Evolutionary conservation across 2,329 filamentous ascomycete species (phyloP).

Genomic region (Gyromitra esculenta): DNA sequence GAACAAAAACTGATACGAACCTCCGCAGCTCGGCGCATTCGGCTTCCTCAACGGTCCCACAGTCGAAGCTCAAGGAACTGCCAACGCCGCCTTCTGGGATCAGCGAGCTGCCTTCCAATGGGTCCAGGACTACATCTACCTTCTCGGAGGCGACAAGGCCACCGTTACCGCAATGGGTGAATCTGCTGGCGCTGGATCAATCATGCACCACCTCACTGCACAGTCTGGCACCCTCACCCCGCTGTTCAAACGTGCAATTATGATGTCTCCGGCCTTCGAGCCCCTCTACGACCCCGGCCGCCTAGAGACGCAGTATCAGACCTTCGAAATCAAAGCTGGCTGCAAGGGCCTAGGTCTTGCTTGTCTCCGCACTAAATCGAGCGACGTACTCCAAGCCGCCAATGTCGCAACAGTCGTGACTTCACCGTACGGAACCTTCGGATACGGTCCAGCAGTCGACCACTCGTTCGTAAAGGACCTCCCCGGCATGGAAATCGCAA

Average conservation of each 20-base stretch:
- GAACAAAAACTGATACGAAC: neutral
- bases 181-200: slow-evolving; percentile 65
- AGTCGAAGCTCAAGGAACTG: slow-evolving; percentile 62
- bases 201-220: slow-evolving; percentile 65
- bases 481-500: slow-evolving; percentile 58
- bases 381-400: slow-evolving; percentile 56
- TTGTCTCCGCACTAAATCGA: slow-evolving; percentile 58
- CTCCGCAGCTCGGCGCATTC: slow-evolving; percentile 62
- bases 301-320: slow-evolving; percentile 51
- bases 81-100: slow-evolving; percentile 68
- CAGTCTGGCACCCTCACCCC: slow-evolving; percentile 63
- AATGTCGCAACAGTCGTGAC: slow-evolving; percentile 57
- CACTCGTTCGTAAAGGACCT: slow-evolving; percentile 59
- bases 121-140: slow-evolving; percentile 64
- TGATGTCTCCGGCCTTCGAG: slow-evolving; percentile 59
- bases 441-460: slow-evolving; percentile 60
- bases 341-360: slow-evolving; percentile 59
- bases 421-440: slow-evolving; percentile 57
- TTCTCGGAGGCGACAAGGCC: slow-evolving; percentile 64
- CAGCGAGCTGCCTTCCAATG: slow-evolving; percentile 67
- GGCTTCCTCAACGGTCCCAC: slow-evolving; percentile 64
- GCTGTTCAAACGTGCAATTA: slow-evolving; percentile 61
- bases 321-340: slow-evolving; percentile 57
- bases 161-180: slow-evolving; percentile 66
- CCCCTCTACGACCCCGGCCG: slow-evolving; percentile 52